A percentile compares a stretch with the other conserved stretches of the same genome.
These are phyloP conservation scores for Gaeumannomyces tritici DNA, from an alignment of 2,329 filamentous ascomycete species.

Conservation along the genomic window DNA sequence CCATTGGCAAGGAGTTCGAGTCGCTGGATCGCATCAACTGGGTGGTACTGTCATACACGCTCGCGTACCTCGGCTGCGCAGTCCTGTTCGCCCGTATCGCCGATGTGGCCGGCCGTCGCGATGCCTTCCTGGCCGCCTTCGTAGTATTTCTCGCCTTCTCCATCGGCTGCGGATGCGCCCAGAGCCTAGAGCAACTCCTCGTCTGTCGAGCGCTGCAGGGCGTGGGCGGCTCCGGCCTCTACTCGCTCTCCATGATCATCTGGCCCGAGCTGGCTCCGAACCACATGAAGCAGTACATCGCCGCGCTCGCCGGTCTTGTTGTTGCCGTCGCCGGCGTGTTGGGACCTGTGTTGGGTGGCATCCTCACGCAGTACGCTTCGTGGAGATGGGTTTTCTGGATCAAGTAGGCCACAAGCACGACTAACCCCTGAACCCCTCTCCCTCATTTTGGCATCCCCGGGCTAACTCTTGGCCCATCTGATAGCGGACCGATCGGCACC, in stretches of 20 bases:
- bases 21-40: constrained; percentile 36
- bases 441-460: neutral
- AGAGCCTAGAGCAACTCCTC: constrained; percentile 35
- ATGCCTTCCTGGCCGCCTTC: constrained; percentile 40
- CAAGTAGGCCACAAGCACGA: constrained; percentile 29
- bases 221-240: constrained; percentile 42
- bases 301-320: constrained; percentile 36
- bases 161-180: constrained; percentile 40
- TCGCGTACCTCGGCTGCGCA: constrained; percentile 47
- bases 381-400: constrained; percentile 53
- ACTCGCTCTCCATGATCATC: constrained; percentile 46
- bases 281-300: constrained; percentile 30
- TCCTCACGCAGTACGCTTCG: constrained; percentile 35
- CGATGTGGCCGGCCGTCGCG: constrained; percentile 43
- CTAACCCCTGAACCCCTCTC: neutral
- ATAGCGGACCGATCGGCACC: constrained; percentile 39
- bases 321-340: constrained; percentile 38
- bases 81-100: constrained; percentile 44
- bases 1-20: constrained; percentile 42
- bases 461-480: constrained; percentile 11
- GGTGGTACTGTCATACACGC: constrained; percentile 45
- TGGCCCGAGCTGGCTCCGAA: constrained; percentile 38
- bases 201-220: constrained; percentile 39
- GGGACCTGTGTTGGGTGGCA: constrained; percentile 40
- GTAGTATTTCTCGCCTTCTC: constrained; percentile 47